phyloP scores from a whole-genome alignment of 2,329 filamentous ascomycete genomes.

The Fusarium napiforme region DNA sequence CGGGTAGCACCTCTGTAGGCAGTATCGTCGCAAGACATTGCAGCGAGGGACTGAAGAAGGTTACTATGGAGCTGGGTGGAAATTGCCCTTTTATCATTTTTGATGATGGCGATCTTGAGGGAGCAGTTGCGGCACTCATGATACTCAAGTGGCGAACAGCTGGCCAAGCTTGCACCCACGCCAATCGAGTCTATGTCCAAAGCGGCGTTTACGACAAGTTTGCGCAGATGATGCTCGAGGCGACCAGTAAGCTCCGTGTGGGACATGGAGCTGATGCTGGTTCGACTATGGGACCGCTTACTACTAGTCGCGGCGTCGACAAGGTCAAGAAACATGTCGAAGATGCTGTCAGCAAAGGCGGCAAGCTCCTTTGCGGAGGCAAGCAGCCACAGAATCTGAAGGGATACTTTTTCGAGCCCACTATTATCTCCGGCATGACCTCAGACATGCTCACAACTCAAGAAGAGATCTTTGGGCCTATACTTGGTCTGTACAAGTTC shows the following conservation, averaged over 20 bases:
- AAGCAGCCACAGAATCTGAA: not conserved
- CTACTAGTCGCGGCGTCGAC: not conserved
- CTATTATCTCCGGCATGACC: constrained; percentile 14
- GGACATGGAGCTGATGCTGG: not conserved
- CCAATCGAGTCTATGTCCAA: constrained; percentile 69
- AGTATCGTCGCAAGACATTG: constrained; percentile 70
- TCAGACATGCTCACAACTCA: constrained; percentile 8
- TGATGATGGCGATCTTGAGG: constrained; percentile 67
- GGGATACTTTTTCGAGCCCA: constrained; percentile 24
- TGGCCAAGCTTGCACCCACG: constrained; percentile 77
- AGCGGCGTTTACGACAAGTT: constrained; percentile 64
- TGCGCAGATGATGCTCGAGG: not conserved
- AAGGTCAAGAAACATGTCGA: constrained; percentile 7
- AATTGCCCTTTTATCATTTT: constrained; percentile 75
- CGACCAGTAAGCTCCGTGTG: not conserved
- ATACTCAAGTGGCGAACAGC: constrained; percentile 71
- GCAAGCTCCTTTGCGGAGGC: not conserved
- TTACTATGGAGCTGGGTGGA: constrained; percentile 75
- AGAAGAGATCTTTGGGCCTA: constrained; percentile 34
- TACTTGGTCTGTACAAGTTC: constrained; percentile 19
- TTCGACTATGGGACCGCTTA: constrained; percentile 20
- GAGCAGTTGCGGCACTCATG: not conserved
- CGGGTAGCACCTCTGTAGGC: constrained; percentile 76
- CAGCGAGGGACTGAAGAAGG: constrained; percentile 72
- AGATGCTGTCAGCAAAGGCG: constrained; percentile 18